phyloP scores from a whole-genome alignment of 2,329 filamentous ascomycete species.

The Cladosporium velox region DNA sequence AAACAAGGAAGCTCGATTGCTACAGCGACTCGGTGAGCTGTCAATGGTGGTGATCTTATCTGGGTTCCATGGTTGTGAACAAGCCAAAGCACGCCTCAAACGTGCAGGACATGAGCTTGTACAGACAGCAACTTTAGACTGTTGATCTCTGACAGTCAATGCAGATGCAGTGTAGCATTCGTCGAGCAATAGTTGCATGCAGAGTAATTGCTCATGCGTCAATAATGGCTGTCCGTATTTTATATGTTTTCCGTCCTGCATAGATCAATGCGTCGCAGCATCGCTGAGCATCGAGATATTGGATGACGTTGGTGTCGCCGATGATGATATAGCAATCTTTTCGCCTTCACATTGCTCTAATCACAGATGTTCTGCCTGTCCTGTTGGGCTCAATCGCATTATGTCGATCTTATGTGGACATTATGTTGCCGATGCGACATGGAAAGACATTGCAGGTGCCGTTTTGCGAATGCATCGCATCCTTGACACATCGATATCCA shows the following conservation, averaged over 20 bases:
- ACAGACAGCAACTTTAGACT: not conserved
- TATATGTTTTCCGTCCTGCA: not conserved
- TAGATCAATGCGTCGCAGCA: not conserved
- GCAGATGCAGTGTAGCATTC: not conserved
- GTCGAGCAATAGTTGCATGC: not conserved
- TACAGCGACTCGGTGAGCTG: conserved; percentile 1
- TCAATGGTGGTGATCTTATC: not conserved
- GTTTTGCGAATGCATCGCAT: not conserved
- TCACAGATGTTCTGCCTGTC: not conserved
- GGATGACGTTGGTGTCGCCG: no score
- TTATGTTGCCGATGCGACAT: not conserved
- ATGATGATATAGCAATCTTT: no score
- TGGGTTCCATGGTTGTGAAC: not conserved
- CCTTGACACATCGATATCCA: not conserved
- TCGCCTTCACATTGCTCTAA: not conserved
- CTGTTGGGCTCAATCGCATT: not conserved
- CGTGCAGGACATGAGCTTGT: conserved; percentile 18
- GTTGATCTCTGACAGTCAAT: not conserved
- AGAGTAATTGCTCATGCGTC: not conserved
- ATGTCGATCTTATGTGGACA: not conserved
- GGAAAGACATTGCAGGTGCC: not conserved
- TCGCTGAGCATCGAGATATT: no score
- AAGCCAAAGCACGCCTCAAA: conserved; percentile 17
- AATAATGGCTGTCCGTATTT: not conserved
- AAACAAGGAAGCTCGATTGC: not conserved